Percentiles rank a stretch among this genome's conserved stretches.
These are phyloP conservation scores for Amanita rubescens DNA, from an alignment of 768 basidiomycete genomes.

Conservation along the genomic window DNA sequence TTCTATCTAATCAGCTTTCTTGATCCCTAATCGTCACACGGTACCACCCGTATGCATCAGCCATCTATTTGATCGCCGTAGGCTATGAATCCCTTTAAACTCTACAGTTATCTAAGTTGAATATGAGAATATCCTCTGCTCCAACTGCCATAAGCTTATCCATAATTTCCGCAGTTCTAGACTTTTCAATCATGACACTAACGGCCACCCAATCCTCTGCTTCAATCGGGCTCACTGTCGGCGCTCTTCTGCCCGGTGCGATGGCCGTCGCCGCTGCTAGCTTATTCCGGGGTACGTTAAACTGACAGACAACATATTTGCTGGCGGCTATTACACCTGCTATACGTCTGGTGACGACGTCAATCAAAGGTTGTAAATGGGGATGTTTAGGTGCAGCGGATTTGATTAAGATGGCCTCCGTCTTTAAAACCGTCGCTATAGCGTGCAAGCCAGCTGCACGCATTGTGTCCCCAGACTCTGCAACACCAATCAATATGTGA, in stretches of 20 bases:
- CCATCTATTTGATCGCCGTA: too few relatives aligned
- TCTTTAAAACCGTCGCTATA: slow-evolving; percentile 78
- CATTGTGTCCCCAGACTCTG: slow-evolving; percentile 99
- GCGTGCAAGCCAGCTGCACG: slow-evolving; percentile 93
- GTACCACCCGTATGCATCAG: too few relatives aligned
- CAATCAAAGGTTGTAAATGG: slow-evolving; percentile 57
- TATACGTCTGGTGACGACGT: slow-evolving; percentile 78
- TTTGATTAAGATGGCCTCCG: slow-evolving; percentile 90
- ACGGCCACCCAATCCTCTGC: slow-evolving; percentile 86
- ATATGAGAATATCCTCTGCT: slow-evolving; percentile 86
- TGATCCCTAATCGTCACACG: too few relatives aligned
- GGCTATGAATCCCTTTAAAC: slow-evolving; percentile 41
- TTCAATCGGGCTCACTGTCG: slow-evolving; percentile 83
- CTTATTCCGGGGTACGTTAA: slow-evolving; percentile 71
- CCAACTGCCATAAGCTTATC: slow-evolving; percentile 77
- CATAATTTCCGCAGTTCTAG: slow-evolving; percentile 74
- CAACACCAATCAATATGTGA: neutral
- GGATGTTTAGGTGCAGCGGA: slow-evolving; percentile 59
- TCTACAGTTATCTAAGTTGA: slow-evolving; percentile 89
- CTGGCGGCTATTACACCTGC: slow-evolving; percentile 86
- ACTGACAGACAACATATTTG: slow-evolving; percentile 86
- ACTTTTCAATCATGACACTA: slow-evolving; percentile 88
- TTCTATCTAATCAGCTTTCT: neutral
- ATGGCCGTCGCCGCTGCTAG: slow-evolving; percentile 57
- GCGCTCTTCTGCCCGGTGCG: slow-evolving; percentile 85